A percentile compares a stretch with the other conserved stretches of the same genome.
These are phyloP conservation scores for Leccinum ponderosum DNA, from an alignment of 1,284 basidiomycete genomes.

Conservation along the genomic window DNA sequence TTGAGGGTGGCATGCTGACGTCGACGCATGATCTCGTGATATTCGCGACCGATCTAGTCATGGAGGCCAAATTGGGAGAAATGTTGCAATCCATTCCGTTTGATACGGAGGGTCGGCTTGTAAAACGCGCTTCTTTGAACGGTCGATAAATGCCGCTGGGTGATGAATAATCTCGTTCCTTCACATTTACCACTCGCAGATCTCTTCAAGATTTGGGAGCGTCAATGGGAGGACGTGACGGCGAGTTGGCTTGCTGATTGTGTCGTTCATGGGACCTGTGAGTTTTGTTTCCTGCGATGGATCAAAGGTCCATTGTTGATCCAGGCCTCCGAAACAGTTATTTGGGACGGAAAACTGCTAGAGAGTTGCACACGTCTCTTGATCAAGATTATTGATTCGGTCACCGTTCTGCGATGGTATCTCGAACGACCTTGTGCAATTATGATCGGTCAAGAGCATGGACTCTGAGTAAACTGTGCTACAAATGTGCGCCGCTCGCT, in stretches of 20 bases:
- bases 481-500: background rate
- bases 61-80: constrained; percentile 53
- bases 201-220: constrained; percentile 49
- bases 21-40: constrained; percentile 47
- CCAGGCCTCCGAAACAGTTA: constrained; percentile 40
- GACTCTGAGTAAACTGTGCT: constrained; percentile 31
- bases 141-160: constrained; percentile 38
- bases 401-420: constrained; percentile 32
- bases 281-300: constrained; percentile 25
- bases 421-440: constrained; percentile 18
- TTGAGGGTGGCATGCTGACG: constrained; percentile 44
- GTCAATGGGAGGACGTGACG: constrained; percentile 46
- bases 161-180: background rate
- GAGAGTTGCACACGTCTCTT: constrained; percentile 43
- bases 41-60: constrained; percentile 49
- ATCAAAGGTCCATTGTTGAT: constrained; percentile 4
- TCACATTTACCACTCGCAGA: constrained; percentile 31
- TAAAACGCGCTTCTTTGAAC: constrained; percentile 45
- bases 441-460: constrained; percentile 9
- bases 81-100: constrained; percentile 44
- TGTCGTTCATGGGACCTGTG: constrained; percentile 49
- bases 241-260: constrained; percentile 60
- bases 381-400: constrained; percentile 38
- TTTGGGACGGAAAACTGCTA: constrained; percentile 55
- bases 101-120: constrained; percentile 57